These are phyloP conservation scores for Paramyrothecium sp. DNA, from an alignment of 2,329 filamentous ascomycete genomes.

Conservation along the genomic window DNA sequence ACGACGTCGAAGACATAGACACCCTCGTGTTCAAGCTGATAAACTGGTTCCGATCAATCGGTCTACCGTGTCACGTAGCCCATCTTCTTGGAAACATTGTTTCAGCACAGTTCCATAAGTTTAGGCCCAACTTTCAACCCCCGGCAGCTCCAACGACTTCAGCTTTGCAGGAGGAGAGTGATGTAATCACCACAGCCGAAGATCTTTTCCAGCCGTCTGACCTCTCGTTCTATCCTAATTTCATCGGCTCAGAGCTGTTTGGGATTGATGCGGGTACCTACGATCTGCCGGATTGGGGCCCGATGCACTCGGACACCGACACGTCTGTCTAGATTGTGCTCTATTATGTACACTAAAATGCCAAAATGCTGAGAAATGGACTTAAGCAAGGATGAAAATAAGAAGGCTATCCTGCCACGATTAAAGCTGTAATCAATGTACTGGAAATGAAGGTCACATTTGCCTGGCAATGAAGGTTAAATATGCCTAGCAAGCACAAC, in stretches of 20 bases:
- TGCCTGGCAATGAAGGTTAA: no score
- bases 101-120: constrained; percentile 15
- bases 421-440: no score
- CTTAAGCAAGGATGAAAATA: no score
- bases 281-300: background rate
- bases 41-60: constrained; percentile 20
- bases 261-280: background rate
- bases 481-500: no score
- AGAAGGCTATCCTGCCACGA: no score
- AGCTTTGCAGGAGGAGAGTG: background rate
- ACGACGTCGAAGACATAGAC: constrained; percentile 14
- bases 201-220: background rate
- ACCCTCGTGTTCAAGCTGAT: constrained; percentile 14
- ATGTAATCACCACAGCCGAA: background rate
- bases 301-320: background rate
- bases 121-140: constrained; percentile 12
- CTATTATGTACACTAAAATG: no score
- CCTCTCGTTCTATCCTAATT: background rate
- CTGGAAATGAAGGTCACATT: no score
- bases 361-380: no score
- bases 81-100: constrained; percentile 22
- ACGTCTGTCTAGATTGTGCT: background rate
- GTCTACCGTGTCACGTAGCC: constrained; percentile 19
- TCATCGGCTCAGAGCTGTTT: background rate
- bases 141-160: background rate